Percentiles rank a stretch among this genome's conserved stretches.
Evolutionary conservation across 345 rosid genomes (phyloP).

Genomic region (Balakata baccata): DNA sequence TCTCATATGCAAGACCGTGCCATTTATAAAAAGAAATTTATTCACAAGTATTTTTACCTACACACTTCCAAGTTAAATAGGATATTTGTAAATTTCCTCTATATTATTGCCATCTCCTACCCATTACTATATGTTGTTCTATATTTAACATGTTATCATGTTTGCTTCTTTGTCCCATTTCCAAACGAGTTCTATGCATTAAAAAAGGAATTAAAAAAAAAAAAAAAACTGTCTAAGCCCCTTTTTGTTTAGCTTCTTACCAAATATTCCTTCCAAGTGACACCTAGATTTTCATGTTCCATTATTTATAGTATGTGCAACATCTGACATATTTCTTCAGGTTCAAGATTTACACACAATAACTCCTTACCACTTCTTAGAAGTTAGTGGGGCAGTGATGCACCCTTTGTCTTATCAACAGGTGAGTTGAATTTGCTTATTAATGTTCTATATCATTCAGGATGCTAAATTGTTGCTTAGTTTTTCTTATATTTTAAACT

Average conservation of each 20-base stretch:
- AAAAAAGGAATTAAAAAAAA: too few species aligned
- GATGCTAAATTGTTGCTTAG: not conserved
- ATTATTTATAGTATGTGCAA: slow-evolving; percentile 9
- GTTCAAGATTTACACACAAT: slow-evolving; percentile 91
- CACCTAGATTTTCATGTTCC: slow-evolving; percentile 7
- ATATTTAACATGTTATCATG: not conserved
- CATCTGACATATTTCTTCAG: slow-evolving; percentile 38
- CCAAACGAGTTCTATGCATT: not conserved
- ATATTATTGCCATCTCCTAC: not conserved
- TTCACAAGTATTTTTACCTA: not conserved
- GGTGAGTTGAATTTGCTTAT: slow-evolving; percentile 39
- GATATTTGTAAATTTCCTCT: not conserved
- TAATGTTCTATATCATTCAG: not conserved
- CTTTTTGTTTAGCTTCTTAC: not conserved
- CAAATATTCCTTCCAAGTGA: not conserved
- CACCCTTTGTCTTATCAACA: slow-evolving; percentile 96
- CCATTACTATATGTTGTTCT: not conserved
- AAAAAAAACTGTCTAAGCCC: not conserved
- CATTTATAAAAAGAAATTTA: not conserved
- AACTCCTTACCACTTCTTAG: slow-evolving; percentile 82
- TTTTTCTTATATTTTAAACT: not conserved
- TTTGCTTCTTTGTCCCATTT: not conserved
- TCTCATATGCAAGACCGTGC: not conserved
- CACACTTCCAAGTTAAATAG: not conserved
- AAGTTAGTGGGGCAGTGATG: slow-evolving; percentile 91